Base-by-base conservation (phyloP, 495 filamentous ascomycete species). In the Acidiella bohemica region DNA sequence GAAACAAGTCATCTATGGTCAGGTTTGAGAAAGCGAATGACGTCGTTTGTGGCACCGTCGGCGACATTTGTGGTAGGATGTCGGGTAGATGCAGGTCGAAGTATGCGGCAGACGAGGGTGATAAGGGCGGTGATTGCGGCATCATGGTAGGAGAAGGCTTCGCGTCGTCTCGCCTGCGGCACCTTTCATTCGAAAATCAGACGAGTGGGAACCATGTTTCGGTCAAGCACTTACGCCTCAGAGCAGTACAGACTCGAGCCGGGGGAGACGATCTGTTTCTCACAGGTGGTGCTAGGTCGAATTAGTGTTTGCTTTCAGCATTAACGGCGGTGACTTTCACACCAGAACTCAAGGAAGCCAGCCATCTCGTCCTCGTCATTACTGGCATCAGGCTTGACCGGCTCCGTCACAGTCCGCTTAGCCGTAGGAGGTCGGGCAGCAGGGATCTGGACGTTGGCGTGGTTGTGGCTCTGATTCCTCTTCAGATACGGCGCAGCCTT, bases 291-390 rank as follows among this genome's bases (percentile, higher is more conserved):
- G 51, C 75, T 76, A 55, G 11, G 25, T 31, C 49, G 13, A 37
- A 21, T 13, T 14, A 21, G 7, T 12, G 31, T 14, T 26, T 63
- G 67, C 36, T 8, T 25, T 63, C n/a, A n/a, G n/a, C n/a, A n/a
- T n/a, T n/a, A n/a, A n/a, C n/a, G n/a, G n/a, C n/a, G n/a, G n/a
- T n/a, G n/a, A n/a, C n/a, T n/a, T n/a, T n/a, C 69, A 36, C 64
- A 80, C 75, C 76, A 80, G 57, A 71, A 80, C 46, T 78, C 74
- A 42, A 76, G 54, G 38, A 80, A 79, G 53, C 72, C 76, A 34
- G 70, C 61, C 17, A 71, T 68, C 68, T 78, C 78, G 25, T 50
- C 50, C 51, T 73, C 70, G 27, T 61, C 56, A n/a, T 42, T 6
- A 34, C 21, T 14, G 33, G 39, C 9, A 18, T 23, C 5, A 1